Base-by-base conservation (phyloP, 2,329 filamentous ascomycete genomes). In the Helminthosporium solani region DNA sequence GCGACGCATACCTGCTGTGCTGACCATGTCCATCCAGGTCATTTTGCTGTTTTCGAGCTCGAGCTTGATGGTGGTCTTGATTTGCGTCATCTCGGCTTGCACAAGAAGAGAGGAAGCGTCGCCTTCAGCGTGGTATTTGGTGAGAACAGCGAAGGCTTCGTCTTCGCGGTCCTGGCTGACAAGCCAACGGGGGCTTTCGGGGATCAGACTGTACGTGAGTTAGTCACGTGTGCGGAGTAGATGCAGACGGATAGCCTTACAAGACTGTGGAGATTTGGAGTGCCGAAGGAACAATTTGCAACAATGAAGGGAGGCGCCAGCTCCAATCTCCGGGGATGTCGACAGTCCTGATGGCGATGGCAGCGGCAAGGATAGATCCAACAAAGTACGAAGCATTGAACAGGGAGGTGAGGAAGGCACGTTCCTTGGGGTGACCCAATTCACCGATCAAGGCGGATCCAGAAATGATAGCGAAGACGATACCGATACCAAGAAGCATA, bases 361-460 rank as follows among this genome's bases (percentile, higher is more conserved):
- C 73, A 1, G 78, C 75, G 0, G 78, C 66, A 27, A 63, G 54
- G 35, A 82, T 80, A 27, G 66, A 47, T 20, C 80, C 79, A 47
- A 82, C 68, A 49, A 79, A 82, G 61, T 79, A 81, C 1, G 77
- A 80, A 1, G 79, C 76, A 56, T 84, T 84, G 72, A 84, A 84
- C 1, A 83, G 68, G 6, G 79, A 82, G 1, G 80, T 84, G 42
- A 84, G 55, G n/a, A 79, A 71, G 0, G 80, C 73, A 50, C 82
- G 78, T 63, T 84, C 80, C 59, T 81, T 83, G 2, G 81, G 81
- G 57, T 84, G 77, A 1, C 75, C 80, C 20, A 84, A 68, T 58
- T 84, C 82, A 64, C 80, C 81, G 21, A 84, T 79, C 40, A 84
- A 66, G 27, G 78, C 74, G 1, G 81, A 78, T 3, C 78, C 81